These are phyloP conservation scores for Psidium friedrichsthalianum DNA, from an alignment of 345 rosid species.

Conservation along the genomic window DNA sequence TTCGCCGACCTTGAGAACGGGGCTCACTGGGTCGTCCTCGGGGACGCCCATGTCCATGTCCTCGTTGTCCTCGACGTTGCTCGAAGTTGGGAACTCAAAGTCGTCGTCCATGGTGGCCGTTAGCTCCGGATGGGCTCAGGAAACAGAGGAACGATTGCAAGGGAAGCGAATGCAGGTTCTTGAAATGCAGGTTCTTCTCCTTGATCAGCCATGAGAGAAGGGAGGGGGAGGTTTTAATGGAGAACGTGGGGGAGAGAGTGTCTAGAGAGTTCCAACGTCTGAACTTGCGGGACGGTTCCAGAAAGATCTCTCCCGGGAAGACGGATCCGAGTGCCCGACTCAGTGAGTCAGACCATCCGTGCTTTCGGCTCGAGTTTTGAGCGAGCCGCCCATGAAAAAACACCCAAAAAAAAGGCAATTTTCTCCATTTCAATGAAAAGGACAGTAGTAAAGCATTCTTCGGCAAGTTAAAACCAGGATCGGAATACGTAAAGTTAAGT, in stretches of 20 bases:
- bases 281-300: neutral
- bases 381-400: neutral
- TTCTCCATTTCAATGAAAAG: neutral
- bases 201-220: neutral
- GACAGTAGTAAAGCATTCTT: neutral
- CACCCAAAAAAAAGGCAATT: neutral
- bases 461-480: neutral
- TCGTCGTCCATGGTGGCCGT: conserved; percentile 20
- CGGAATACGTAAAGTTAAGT: neutral
- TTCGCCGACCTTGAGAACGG: conserved; percentile 15
- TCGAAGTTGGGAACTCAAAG: conserved; percentile 21
- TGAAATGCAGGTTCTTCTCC: neutral
- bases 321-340: neutral
- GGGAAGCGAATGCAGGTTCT: neutral
- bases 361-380: neutral
- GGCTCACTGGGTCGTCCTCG: neutral
- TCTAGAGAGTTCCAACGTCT: neutral
- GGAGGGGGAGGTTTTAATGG: neutral
- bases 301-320: neutral
- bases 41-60: conserved; percentile 17
- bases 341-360: neutral
- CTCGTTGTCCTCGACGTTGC: neutral
- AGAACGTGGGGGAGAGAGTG: neutral
- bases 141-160: accelerated
- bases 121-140: neutral